Conservation (phyloP, 2,329 filamentous ascomycete species). For the Beauveria pseudobassiana region DNA sequence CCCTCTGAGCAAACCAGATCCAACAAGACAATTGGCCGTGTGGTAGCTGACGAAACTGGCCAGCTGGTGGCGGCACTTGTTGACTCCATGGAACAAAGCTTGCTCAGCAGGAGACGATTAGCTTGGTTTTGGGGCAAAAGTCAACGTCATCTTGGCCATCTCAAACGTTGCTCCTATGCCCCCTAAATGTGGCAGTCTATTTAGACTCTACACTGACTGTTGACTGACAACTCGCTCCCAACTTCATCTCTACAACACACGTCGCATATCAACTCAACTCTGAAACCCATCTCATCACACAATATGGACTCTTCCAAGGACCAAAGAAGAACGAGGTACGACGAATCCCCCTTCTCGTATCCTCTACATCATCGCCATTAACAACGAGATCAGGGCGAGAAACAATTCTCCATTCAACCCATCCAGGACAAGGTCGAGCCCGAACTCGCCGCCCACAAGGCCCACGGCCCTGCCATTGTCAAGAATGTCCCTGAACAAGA, state of each 20-base stretch:
- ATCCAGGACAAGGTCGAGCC: conserved; percentile 36
- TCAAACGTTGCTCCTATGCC: neutral
- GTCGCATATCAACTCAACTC: neutral
- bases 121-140: conserved; percentile 7
- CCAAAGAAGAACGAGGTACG: conserved; percentile 25
- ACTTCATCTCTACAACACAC: neutral
- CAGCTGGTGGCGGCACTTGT: neutral
- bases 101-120: conserved; percentile 1
- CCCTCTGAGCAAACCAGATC: neutral
- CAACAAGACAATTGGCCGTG: neutral
- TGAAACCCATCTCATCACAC: neutral
- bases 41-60: conserved; percentile 1
- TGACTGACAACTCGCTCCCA: neutral
- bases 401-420: conserved; percentile 39
- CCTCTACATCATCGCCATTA: conserved; percentile 9
- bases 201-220: neutral
- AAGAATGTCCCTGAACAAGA: conserved; percentile 47
- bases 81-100: neutral
- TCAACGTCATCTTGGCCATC: conserved; percentile 1
- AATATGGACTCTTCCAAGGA: conserved; percentile 23
- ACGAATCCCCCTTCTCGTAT: conserved; percentile 1
- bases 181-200: neutral
- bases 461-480: conserved; percentile 49
- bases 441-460: conserved; percentile 45
- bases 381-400: conserved; percentile 27